Evolutionary conservation across 2,329 filamentous ascomycete genomes (phyloP).

Genomic region (Verticillium zaregamsianum): DNA sequence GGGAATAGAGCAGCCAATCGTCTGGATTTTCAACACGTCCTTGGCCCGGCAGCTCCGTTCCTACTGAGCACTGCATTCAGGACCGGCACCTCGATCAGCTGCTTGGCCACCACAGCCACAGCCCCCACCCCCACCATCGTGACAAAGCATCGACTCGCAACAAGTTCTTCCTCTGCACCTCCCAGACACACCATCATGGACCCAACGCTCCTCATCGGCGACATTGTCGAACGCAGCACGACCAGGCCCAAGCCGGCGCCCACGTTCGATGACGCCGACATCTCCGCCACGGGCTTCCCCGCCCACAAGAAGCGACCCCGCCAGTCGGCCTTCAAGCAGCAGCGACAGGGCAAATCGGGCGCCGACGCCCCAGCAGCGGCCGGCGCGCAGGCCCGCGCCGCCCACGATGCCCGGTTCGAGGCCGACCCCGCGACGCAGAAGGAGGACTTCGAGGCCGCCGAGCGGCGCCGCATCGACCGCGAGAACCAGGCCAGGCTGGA

Average conservation of each 20-base stretch:
- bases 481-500: slow-evolving; percentile 75
- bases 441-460: slow-evolving; percentile 40
- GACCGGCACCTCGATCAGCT: too few species aligned
- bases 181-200: slow-evolving; percentile 21
- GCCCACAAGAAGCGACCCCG: slow-evolving; percentile 73
- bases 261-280: slow-evolving; percentile 54
- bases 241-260: slow-evolving; percentile 54
- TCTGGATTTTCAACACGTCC: too few species aligned
- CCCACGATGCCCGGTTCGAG: slow-evolving; percentile 9
- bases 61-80: too few species aligned
- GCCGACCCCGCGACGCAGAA: slow-evolving; percentile 10
- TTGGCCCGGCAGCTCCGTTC: too few species aligned
- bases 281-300: slow-evolving; percentile 72
- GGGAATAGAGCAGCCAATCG: neutral
- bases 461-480: slow-evolving; percentile 70
- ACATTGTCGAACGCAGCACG: slow-evolving; percentile 73
- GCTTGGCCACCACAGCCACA: too few species aligned
- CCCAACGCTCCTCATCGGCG: slow-evolving; percentile 56
- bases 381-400: slow-evolving; percentile 1
- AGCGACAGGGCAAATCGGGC: slow-evolving; percentile 35
- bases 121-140: neutral
- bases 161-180: neutral
- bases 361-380: slow-evolving; percentile 19
- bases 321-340: slow-evolving; percentile 76
- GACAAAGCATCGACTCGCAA: neutral